Evolutionary conservation across 148 eudicot species (phyloP).

Genomic region (Beta vulgaris): DNA sequence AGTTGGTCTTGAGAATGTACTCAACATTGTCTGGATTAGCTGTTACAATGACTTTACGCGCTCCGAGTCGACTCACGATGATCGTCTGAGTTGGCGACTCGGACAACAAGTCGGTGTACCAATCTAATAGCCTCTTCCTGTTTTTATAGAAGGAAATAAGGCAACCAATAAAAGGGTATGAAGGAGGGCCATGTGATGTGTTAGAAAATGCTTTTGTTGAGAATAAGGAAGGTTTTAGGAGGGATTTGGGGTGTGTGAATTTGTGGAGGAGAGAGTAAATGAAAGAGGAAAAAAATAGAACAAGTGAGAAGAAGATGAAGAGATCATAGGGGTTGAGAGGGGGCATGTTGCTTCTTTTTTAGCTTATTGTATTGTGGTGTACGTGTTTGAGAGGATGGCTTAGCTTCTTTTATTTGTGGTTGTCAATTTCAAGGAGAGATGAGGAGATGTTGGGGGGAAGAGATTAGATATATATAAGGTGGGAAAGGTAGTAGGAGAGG

Average conservation of each 20-base stretch:
- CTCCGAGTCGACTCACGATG: conserved; percentile 48
- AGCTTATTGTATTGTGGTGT: not conserved
- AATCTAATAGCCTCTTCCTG: conserved; percentile 43
- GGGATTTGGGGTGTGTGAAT: not conserved
- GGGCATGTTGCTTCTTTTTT: not conserved
- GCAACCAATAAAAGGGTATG: conserved; percentile 53
- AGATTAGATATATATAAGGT: conserved; percentile 14
- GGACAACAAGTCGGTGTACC: conserved; percentile 64
- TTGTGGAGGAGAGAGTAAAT: conserved; percentile 9
- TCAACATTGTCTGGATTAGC: conserved; percentile 72
- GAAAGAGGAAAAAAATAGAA: conserved; percentile 7
- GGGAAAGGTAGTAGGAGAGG: not conserved
- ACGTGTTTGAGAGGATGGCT: not conserved
- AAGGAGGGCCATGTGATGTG: conserved; percentile 19
- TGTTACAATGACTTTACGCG: conserved; percentile 43
- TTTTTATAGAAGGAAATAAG: conserved; percentile 53
- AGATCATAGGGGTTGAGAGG: conserved; percentile 16
- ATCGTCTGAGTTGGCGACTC: conserved; percentile 50
- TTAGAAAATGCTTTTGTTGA: not conserved
- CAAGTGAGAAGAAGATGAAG: conserved; percentile 16
- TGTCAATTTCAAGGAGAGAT: not conserved
- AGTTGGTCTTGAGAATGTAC: conserved; percentile 64
- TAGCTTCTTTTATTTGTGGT: not conserved
- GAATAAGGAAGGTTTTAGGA: no score
- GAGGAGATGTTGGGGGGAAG: not conserved